Percentiles rank a stretch among this genome's conserved stretches.
Evolutionary conservation across 2,329 filamentous ascomycete species (phyloP).

Genomic region (Trichoderma lentiforme): DNA sequence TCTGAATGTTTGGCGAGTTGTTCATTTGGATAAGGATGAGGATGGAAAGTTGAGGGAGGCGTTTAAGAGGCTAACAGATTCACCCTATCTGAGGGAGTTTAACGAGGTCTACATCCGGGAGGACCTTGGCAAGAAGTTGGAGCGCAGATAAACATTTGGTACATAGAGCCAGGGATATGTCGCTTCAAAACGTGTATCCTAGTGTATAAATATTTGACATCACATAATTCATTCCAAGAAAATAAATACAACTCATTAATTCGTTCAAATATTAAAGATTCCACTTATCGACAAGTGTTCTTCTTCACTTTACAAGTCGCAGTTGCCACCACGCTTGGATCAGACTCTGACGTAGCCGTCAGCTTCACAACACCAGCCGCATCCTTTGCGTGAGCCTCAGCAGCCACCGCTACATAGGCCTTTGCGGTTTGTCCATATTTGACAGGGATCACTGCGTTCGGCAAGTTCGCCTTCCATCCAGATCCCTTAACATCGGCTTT

Average conservation of each 20-base stretch:
- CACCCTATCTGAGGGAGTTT: conserved; percentile 17
- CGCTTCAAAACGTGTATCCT: neutral
- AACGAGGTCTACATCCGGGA: conserved; percentile 19
- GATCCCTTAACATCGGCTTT: conserved; percentile 40
- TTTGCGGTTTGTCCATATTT: conserved; percentile 38
- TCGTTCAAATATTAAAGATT: neutral
- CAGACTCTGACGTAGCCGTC: conserved; percentile 44
- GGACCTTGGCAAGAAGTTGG: conserved; percentile 15
- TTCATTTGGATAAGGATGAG: conserved; percentile 17
- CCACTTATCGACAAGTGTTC: neutral
- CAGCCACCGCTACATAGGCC: conserved; percentile 43
- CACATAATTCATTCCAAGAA: neutral
- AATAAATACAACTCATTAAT: neutral
- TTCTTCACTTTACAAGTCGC: conserved; percentile 35
- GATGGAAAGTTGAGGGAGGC: neutral
- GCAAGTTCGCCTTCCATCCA: conserved; percentile 46
- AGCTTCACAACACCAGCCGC: conserved; percentile 30
- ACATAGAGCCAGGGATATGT: neutral
- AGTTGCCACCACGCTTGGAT: conserved; percentile 29
- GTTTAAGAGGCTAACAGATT: neutral
- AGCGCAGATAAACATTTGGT: neutral
- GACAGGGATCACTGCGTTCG: conserved; percentile 40
- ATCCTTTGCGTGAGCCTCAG: conserved; percentile 29
- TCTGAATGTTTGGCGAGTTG: conserved; percentile 19
- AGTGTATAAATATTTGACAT: neutral